Base-by-base conservation (phyloP, 768 basidiomycete species). In the Auricularia auricula-judae region DNA sequence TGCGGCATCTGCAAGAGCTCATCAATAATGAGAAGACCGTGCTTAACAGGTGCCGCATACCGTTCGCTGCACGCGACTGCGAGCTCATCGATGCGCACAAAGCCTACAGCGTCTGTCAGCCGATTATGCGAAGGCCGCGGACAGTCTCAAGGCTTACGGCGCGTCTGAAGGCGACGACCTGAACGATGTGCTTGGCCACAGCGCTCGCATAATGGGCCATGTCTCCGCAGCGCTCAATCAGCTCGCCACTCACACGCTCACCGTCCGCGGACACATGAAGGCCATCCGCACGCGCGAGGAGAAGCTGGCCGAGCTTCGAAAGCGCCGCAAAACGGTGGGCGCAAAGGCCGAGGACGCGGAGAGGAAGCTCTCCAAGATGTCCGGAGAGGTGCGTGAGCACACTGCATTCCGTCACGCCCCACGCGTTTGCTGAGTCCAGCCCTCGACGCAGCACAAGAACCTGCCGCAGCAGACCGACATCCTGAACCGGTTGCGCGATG, bases 281-380 rank as follows among this genome's bases (percentile, higher is more conserved):
- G 75, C 83, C 4, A 84, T 98, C 62, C 85, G 94, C 36, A 85
- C 90, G 8, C 81, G 86, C 5, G 94, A 98, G 72, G 94, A 98
- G 72, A 79, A 77, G 3, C 81, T 97, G 2, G 91, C 91, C 63
- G 87, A 89, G 3, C 75, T 93, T 14, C 86, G 85, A 68, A 83
- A 86, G 14, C 82, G 87, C 18, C 80, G 93, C 62, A 85, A 86
- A 68, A 78, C 78, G 10, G 79, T 93, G 4, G 80, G 79, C 10
- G 74, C 81, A 33, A 88, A 88, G 67, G 89, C 93, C 0, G 93
- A 96, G 63, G 75, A 83, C 18, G 93, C 91, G 2, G 93, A 96
- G 68, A 89, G 82, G 78, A 96, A 95, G 72, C 81, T 98, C 43
- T 84, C 81, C 74, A 96, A 88, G 77, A 95, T 97, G 93, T 82